A percentile compares a stretch with the other conserved stretches of the same genome.
Conservation (phyloP, 2,329 filamentous ascomycete genomes). For the Alternaria conjuncta region DNA sequence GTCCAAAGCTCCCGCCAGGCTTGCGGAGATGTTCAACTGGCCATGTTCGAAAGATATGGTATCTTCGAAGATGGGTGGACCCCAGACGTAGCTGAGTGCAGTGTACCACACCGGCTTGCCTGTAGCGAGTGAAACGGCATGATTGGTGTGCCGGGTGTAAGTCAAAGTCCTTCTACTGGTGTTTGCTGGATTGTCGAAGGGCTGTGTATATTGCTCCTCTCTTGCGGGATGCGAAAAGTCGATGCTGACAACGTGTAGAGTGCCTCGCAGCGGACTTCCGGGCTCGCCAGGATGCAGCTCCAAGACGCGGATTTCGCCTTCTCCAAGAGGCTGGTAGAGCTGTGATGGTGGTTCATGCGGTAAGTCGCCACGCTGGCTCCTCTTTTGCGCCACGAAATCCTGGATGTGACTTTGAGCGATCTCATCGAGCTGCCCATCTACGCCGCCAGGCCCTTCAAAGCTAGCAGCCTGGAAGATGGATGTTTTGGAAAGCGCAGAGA, state of each 20-base stretch:
- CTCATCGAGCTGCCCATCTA: constrained; percentile 10
- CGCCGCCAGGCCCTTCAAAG: not conserved
- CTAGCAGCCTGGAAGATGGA: constrained; percentile 16
- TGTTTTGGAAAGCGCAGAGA: constrained; percentile 15
- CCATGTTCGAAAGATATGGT: constrained; percentile 13
- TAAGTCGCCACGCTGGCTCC: not conserved
- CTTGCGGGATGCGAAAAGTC: constrained; percentile 27
- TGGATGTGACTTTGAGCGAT: constrained; percentile 9
- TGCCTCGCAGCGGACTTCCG: constrained; percentile 12
- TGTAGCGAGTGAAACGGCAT: constrained; percentile 22
- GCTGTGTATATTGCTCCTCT: not conserved
- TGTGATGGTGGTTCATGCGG: not conserved
- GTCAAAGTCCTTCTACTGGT: not conserved
- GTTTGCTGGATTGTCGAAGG: not conserved
- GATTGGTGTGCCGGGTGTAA: constrained; percentile 21
- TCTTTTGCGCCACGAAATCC: constrained; percentile 8
- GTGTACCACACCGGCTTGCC: constrained; percentile 29
- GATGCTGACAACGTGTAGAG: constrained; percentile 24
- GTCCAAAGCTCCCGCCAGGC: constrained; percentile 23
- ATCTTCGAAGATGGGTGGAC: constrained; percentile 21
- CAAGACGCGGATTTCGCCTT: constrained; percentile 30
- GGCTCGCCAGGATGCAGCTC: constrained; percentile 21
- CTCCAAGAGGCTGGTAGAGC: constrained; percentile 9
- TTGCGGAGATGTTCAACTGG: constrained; percentile 21
- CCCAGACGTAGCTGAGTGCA: constrained; percentile 34